Evolutionary conservation across 352 stramenopile genomes (phyloP).

Genomic region (Phytophthora ohioensis): DNA sequence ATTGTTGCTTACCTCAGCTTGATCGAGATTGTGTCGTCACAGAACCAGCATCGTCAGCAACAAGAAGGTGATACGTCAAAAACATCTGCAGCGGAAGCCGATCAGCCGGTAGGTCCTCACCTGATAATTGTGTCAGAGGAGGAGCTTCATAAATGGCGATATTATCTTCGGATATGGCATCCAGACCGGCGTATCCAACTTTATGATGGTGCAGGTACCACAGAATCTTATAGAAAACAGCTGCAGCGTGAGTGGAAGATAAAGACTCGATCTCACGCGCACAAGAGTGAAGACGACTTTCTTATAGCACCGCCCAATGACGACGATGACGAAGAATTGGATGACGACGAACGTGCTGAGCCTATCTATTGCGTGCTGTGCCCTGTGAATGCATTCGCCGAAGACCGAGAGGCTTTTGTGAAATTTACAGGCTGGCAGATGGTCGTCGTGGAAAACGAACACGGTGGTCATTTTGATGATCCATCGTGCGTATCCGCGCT

Average conservation of each 20-base stretch:
- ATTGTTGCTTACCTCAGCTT: conserved; percentile 80
- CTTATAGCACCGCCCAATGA: conserved; percentile 38
- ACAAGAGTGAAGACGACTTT: conserved; percentile 43
- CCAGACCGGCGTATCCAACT: conserved; percentile 64
- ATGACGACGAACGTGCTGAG: conserved; percentile 56
- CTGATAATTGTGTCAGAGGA: conserved; percentile 81
- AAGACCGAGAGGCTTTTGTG: conserved; percentile 63
- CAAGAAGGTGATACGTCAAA: conserved; percentile 8
- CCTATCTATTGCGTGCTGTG: conserved; percentile 76
- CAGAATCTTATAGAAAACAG: conserved; percentile 44
- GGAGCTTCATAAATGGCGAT: conserved; percentile 85
- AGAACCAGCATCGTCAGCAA: conserved; percentile 22
- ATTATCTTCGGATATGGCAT: conserved; percentile 72
- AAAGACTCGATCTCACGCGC: conserved; percentile 34
- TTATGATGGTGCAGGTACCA: conserved; percentile 47
- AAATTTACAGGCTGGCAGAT: conserved; percentile 67
- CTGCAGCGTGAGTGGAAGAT: conserved; percentile 67
- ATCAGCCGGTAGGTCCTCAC: conserved; percentile 53
- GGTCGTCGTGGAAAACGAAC: conserved; percentile 80
- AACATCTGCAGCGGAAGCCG: neutral
- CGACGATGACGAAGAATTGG: conserved; percentile 52
- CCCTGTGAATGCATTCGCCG: conserved; percentile 57
- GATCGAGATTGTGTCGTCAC: conserved; percentile 48
- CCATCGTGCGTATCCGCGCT: conserved; percentile 47
- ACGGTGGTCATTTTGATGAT: conserved; percentile 58